Evolutionary conservation across 139 green algal species (phyloP).

Genomic region (Chlorella sorokiniana): DNA sequence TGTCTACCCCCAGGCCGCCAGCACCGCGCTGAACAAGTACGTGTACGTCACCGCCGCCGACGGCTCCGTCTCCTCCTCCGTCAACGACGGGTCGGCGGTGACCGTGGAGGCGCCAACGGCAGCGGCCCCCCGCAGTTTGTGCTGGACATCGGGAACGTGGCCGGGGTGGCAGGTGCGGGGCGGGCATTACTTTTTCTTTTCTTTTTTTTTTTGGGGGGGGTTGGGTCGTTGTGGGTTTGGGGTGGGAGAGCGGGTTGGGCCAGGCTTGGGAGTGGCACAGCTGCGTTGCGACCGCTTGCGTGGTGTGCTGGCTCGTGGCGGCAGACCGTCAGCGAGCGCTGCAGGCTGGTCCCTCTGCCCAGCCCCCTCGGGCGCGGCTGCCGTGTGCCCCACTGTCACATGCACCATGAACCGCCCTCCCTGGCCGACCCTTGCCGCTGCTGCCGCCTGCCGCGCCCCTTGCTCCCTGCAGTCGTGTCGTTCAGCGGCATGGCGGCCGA

Average conservation of each 20-base stretch:
- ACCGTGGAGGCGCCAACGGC: not conserved
- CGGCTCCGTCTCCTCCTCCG: not conserved
- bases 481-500: not conserved
- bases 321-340: too few species aligned
- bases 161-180: not conserved
- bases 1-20: constrained; percentile 5
- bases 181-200: too few species aligned
- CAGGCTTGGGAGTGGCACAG: not conserved
- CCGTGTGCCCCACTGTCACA: too few species aligned
- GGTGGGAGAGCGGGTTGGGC: not conserved
- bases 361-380: too few species aligned
- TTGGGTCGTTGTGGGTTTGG: too few species aligned
- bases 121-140: not conserved
- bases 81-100: not conserved
- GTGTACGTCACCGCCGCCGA: not conserved
- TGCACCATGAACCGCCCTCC: not conserved
- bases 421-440: not conserved
- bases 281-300: not conserved
- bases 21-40: not conserved
- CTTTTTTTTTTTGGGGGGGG: too few species aligned
- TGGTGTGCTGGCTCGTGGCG: not conserved
- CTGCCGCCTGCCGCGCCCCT: not conserved
- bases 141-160: not conserved
- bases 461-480: not conserved
- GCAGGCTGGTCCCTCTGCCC: too few species aligned